Evolutionary conservation across 768 basidiomycete species (phyloP).

Genomic region (Mycena amicta): DNA sequence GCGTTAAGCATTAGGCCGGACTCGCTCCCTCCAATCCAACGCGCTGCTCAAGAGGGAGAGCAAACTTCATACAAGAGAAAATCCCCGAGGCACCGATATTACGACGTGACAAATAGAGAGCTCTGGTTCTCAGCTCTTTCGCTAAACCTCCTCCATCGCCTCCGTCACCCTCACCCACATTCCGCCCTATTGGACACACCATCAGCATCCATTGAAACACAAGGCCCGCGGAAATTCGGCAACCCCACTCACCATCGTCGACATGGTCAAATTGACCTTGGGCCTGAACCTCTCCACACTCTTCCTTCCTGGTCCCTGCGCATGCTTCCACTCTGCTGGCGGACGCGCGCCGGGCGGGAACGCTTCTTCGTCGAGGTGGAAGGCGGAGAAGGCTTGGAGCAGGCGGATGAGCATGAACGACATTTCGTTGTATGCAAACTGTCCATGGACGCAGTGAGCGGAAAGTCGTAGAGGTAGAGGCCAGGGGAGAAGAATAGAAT

Average conservation of each 20-base stretch:
- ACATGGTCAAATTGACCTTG: slow-evolving; percentile 39
- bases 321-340: slow-evolving; percentile 34
- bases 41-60: no score
- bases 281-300: slow-evolving; percentile 33
- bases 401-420: slow-evolving; percentile 29
- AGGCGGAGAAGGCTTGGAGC: slow-evolving; percentile 37
- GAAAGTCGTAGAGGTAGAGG: no score
- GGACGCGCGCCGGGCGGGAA: slow-evolving; percentile 31
- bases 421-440: slow-evolving; percentile 11
- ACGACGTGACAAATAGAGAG: no score
- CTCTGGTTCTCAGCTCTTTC: no score
- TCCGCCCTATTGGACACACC: no score
- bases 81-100: no score
- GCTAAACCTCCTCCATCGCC: no score
- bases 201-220: background rate
- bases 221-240: background rate
- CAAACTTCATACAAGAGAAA: no score
- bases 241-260: slow-evolving; percentile 18
- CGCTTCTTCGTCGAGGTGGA: slow-evolving; percentile 34
- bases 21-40: no score
- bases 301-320: slow-evolving; percentile 28
- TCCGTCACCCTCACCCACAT: background rate
- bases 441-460: no score
- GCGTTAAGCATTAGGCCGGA: no score
- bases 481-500: no score